Evolutionary conservation across 768 basidiomycete species (phyloP).

Genomic region (Coprinopsis marcescibilis): DNA sequence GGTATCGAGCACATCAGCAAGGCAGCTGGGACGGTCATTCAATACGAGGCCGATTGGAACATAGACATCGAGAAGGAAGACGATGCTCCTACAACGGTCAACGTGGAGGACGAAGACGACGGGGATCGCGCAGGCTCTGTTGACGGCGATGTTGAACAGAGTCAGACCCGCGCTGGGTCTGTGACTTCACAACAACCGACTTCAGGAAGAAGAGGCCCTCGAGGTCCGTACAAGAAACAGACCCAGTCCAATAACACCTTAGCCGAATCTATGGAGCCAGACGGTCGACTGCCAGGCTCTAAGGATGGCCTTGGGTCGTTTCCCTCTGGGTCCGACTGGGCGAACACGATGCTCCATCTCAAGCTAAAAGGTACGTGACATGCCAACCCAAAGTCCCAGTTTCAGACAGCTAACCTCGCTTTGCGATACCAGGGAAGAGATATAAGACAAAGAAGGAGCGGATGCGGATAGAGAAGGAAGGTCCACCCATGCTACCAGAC

Average conservation of each 20-base stretch:
- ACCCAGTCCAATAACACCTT: slow-evolving; percentile 20
- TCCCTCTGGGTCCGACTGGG: slow-evolving; percentile 65
- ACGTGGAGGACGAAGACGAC: slow-evolving; percentile 37
- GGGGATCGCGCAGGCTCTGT: slow-evolving; percentile 30
- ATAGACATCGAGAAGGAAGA: slow-evolving; percentile 73
- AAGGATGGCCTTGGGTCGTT: slow-evolving; percentile 73
- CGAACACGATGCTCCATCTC: slow-evolving; percentile 63
- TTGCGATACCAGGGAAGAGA: slow-evolving; percentile 61
- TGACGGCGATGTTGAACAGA: slow-evolving; percentile 40
- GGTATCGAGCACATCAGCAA: slow-evolving; percentile 70
- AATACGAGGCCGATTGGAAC: slow-evolving; percentile 81
- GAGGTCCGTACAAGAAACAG: slow-evolving; percentile 52
- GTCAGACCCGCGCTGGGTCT: slow-evolving; percentile 40
- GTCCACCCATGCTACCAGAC: slow-evolving; percentile 63
- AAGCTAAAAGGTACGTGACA: slow-evolving; percentile 61
- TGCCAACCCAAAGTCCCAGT: not conserved
- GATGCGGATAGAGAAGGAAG: slow-evolving; percentile 68
- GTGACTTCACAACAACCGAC: slow-evolving; percentile 38
- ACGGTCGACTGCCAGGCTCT: slow-evolving; percentile 70
- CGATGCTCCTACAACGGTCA: slow-evolving; percentile 32
- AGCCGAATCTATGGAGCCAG: slow-evolving; percentile 53
- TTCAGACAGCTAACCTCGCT: slow-evolving; percentile 4
- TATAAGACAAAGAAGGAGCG: slow-evolving; percentile 81
- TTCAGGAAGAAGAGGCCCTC: slow-evolving; percentile 35
- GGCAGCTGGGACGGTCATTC: slow-evolving; percentile 67